Evolutionary conservation across 768 basidiomycete species (phyloP).

Genomic region (Termitomyces sp.): DNA sequence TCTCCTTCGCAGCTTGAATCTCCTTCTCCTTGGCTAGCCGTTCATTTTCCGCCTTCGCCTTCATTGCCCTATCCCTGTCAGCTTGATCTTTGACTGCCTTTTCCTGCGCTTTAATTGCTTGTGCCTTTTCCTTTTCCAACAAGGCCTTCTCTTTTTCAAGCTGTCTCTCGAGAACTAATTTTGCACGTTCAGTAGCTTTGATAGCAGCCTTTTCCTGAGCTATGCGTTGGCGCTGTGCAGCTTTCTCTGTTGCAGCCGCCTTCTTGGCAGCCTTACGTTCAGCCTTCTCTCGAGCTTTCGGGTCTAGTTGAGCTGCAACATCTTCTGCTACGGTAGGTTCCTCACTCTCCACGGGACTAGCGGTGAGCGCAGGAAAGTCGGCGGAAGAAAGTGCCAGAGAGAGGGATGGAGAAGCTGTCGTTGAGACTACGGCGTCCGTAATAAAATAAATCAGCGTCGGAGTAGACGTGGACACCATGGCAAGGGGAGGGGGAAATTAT

Average conservation of each 20-base stretch:
- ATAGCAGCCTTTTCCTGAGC: constrained; percentile 56
- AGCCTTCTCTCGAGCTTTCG: constrained; percentile 49
- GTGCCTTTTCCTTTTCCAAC: constrained; percentile 44
- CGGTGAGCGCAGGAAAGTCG: constrained; percentile 73
- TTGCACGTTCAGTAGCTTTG: constrained; percentile 51
- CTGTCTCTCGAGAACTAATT: constrained; percentile 48
- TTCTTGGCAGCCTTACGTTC: constrained; percentile 65
- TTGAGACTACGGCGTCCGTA: constrained; percentile 34
- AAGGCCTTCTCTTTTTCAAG: constrained; percentile 43
- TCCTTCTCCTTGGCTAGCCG: constrained; percentile 26
- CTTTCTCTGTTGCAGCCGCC: constrained; percentile 55
- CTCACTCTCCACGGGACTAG: constrained; percentile 26
- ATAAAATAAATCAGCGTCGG: constrained; percentile 48
- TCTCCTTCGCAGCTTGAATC: constrained; percentile 19
- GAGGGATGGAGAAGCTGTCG: constrained; percentile 40
- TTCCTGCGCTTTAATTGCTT: constrained; percentile 29
- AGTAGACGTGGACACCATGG: constrained; percentile 44
- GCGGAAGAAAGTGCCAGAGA: constrained; percentile 56
- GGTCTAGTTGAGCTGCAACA: constrained; percentile 20
- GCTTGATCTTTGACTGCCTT: constrained; percentile 27
- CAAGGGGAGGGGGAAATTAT: constrained; percentile 41
- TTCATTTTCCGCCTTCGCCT: constrained; percentile 21
- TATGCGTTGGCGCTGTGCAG: constrained; percentile 51
- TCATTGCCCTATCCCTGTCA: constrained; percentile 30
- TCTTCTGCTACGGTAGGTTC: constrained; percentile 29